A percentile compares a stretch with the other conserved stretches of the same genome.
Conservation (phyloP, 2,329 filamentous ascomycete genomes). For the Biscogniauxia mediterranea region DNA sequence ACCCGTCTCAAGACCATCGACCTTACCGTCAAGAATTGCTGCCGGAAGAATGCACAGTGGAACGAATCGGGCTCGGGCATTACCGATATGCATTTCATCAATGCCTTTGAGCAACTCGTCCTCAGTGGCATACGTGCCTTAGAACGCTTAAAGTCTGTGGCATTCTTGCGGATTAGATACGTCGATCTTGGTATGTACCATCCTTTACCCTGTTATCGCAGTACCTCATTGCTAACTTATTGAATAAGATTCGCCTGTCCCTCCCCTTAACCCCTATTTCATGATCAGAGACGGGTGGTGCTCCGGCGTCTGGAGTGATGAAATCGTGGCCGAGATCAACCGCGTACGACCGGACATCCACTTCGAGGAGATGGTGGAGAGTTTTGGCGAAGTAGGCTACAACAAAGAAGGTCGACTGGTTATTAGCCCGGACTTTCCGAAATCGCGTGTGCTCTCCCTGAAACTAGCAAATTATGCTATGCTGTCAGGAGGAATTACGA, state of each 20-base stretch:
- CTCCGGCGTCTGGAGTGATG: constrained; percentile 70
- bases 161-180: constrained; percentile 69
- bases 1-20: constrained; percentile 64
- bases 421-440: constrained; percentile 54
- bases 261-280: constrained; percentile 72
- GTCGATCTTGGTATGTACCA: constrained; percentile 62
- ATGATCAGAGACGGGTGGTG: constrained; percentile 59
- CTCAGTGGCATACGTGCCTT: constrained; percentile 61
- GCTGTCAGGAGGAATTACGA: constrained; percentile 40
- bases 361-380: constrained; percentile 63
- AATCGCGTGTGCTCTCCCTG: constrained; percentile 52
- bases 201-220: neutral
- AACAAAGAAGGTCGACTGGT: constrained; percentile 59
- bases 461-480: constrained; percentile 58
- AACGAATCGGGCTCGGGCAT: constrained; percentile 68
- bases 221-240: constrained; percentile 11
- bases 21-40: constrained; percentile 73
- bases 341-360: constrained; percentile 55
- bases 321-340: constrained; percentile 60
- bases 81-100: constrained; percentile 69
- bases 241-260: constrained; percentile 62
- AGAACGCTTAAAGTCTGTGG: constrained; percentile 55
- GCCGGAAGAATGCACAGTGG: constrained; percentile 53
- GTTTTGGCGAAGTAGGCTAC: constrained; percentile 58
- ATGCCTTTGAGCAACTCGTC: constrained; percentile 68